Evolutionary conservation across 768 basidiomycete species (phyloP).

Genomic region (Xerocomus brunneocitrinus): DNA sequence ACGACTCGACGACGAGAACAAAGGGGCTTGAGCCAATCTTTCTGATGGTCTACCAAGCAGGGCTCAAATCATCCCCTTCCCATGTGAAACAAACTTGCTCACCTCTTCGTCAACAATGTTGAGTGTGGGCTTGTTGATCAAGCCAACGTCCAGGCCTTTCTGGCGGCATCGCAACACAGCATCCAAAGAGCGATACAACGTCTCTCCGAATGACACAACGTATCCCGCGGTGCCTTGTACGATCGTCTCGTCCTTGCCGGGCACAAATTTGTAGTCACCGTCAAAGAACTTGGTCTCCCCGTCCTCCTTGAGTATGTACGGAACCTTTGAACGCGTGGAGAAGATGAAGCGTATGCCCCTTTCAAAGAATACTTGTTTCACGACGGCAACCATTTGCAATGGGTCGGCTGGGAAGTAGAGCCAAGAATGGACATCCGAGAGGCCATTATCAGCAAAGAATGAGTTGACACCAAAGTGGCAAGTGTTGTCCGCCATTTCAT

Average conservation of each 20-base stretch:
- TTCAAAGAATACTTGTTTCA: conserved; percentile 78
- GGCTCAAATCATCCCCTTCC: background rate
- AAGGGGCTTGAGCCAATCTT: conserved; percentile 74
- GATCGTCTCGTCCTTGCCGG: conserved; percentile 83
- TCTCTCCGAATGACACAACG: conserved; percentile 82
- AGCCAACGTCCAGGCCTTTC: conserved; percentile 72
- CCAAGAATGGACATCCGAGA: conserved; percentile 71
- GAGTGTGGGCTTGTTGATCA: conserved; percentile 83
- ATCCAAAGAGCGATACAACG: conserved; percentile 80
- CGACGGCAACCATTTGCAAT: conserved; percentile 72
- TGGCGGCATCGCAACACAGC: conserved; percentile 72
- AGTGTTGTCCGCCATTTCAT: conserved; percentile 63
- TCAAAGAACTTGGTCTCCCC: conserved; percentile 63
- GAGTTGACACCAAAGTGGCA: conserved; percentile 77
- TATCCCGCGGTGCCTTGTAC: conserved; percentile 75
- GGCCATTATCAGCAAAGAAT: conserved; percentile 85
- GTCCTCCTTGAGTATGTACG: conserved; percentile 77
- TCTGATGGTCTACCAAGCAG: conserved; percentile 42
- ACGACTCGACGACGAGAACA: conserved; percentile 80
- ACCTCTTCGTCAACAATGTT: conserved; percentile 83
- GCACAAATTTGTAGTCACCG: conserved; percentile 70
- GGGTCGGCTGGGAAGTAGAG: conserved; percentile 89
- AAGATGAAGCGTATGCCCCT: conserved; percentile 82
- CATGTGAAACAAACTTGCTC: conserved; percentile 9
- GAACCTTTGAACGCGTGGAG: conserved; percentile 86